A percentile compares a stretch with the other conserved stretches of the same genome.
These are phyloP conservation scores for Flagelloscypha sp. DNA, from an alignment of 768 basidiomycete species.

Conservation along the genomic window DNA sequence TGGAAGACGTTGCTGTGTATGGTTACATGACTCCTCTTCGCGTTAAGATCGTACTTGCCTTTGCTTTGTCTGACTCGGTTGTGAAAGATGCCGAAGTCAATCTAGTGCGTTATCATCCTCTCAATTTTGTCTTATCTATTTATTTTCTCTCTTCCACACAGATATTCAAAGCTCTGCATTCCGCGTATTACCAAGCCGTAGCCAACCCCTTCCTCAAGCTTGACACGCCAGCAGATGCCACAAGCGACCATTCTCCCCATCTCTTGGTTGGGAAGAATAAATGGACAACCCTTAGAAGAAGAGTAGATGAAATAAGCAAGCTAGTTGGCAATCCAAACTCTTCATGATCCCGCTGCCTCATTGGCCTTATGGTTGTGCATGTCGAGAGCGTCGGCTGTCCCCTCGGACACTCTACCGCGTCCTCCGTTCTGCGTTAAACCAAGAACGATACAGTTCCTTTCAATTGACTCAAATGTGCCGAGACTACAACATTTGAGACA, in stretches of 20 bases:
- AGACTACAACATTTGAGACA: conserved; percentile 74
- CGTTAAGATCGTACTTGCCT: conserved; percentile 76
- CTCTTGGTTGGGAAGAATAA: conserved; percentile 53
- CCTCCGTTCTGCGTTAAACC: too few relatives aligned
- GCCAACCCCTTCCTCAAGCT: conserved; percentile 82
- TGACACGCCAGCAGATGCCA: conserved; percentile 38
- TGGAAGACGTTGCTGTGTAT: conserved; percentile 90
- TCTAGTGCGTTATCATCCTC: conserved; percentile 39
- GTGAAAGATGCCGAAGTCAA: conserved; percentile 75
- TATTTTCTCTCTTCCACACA: conserved; percentile 19
- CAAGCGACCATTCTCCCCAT: conserved; percentile 44
- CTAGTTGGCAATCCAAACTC: conserved; percentile 38
- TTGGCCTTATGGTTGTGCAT: conserved; percentile 12
- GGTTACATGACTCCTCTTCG: conserved; percentile 86
- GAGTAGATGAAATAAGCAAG: conserved; percentile 68
- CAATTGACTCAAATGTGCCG: conserved; percentile 72
- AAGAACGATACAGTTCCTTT: conserved; percentile 50
- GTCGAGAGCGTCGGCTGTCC: conserved; percentile 16
- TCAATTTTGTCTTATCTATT: not conserved
- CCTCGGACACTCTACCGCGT: too few relatives aligned
- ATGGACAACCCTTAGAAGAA: conserved; percentile 62
- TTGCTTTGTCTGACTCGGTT: conserved; percentile 74
- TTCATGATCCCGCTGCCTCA: conserved; percentile 15
- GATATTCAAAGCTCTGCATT: conserved; percentile 86
- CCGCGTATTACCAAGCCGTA: conserved; percentile 75